Conservation (phyloP, 2,329 filamentous ascomycete species). For the Thielaviopsis populi region DNA sequence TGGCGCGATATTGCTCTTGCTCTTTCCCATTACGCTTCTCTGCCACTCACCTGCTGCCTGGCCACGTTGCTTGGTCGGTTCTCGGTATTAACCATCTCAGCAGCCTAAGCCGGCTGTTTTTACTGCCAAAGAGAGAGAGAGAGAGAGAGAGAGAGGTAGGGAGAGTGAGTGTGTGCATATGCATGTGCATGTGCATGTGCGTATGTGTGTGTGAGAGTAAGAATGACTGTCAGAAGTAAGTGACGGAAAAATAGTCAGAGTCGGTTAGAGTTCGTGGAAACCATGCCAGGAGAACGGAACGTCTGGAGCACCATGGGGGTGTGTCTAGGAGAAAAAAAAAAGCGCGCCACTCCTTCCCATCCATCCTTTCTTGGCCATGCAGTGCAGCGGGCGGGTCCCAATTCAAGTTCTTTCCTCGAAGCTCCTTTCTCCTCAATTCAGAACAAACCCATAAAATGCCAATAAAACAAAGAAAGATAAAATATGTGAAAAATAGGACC, state of each 20-base stretch:
- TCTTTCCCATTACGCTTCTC: neutral
- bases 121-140: no score
- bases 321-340: neutral
- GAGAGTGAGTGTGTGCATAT: no score
- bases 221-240: neutral
- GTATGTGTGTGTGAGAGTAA: neutral
- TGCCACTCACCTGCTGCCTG: neutral
- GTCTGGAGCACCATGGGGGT: neutral
- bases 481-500: neutral
- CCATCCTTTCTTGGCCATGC: constrained; percentile 1
- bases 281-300: neutral
- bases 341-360: constrained; percentile 1
- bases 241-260: neutral
- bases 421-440: neutral
- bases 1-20: neutral
- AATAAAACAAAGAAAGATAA: neutral
- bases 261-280: neutral
- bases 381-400: neutral
- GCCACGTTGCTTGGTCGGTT: neutral
- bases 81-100: no score
- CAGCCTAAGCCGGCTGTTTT: no score
- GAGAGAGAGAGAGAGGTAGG: no score
- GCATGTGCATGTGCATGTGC: no score
- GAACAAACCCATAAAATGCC: neutral
- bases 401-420: neutral